Percentiles rank a stretch among this genome's conserved stretches.
phyloP scores from a whole-genome alignment of 768 basidiomycete genomes.

The Rhizopogon rudus region DNA sequence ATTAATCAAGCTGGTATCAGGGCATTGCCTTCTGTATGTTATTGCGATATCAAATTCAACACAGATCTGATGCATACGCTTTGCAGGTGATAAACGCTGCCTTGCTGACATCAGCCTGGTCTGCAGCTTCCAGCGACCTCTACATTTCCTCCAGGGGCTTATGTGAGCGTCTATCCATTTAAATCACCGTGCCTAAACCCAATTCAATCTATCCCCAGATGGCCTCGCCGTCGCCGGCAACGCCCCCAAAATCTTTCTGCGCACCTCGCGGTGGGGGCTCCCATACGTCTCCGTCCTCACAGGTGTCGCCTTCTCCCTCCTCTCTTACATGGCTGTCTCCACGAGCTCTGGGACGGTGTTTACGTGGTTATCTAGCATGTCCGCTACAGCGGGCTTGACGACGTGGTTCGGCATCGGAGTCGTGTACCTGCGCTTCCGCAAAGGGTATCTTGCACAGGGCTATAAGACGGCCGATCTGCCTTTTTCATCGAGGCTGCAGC shows the following conservation, averaged over 20 bases:
- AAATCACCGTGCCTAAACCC: neutral
- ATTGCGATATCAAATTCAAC: neutral
- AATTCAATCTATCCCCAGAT: slow-evolving; percentile 32
- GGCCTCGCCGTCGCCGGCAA: slow-evolving; percentile 48
- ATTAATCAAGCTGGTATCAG: slow-evolving; percentile 53
- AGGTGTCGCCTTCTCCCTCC: slow-evolving; percentile 27
- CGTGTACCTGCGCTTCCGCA: slow-evolving; percentile 42
- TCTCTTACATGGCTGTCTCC: slow-evolving; percentile 37
- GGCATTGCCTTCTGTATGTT: slow-evolving; percentile 42
- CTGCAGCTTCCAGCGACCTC: slow-evolving; percentile 35
- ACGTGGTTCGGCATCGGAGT: slow-evolving; percentile 41
- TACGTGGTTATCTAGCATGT: slow-evolving; percentile 33
- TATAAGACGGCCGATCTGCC: slow-evolving; percentile 44
- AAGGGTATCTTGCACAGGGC: slow-evolving; percentile 46
- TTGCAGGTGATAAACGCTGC: slow-evolving; percentile 33
- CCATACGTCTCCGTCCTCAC: slow-evolving; percentile 37
- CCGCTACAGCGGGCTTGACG: slow-evolving; percentile 35
- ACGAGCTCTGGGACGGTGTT: slow-evolving; percentile 34
- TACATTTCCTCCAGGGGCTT: slow-evolving; percentile 35
- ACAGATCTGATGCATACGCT: neutral
- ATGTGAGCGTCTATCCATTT: slow-evolving; percentile 17
- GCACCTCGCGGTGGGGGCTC: slow-evolving; percentile 34
- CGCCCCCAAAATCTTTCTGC: slow-evolving; percentile 47
- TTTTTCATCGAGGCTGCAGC: slow-evolving; percentile 36
- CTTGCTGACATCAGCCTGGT: slow-evolving; percentile 42